Percentiles rank a stretch among this genome's conserved stretches.
Conservation (phyloP, 1,139 yeast species). For the Candida sanyaensis region DNA sequence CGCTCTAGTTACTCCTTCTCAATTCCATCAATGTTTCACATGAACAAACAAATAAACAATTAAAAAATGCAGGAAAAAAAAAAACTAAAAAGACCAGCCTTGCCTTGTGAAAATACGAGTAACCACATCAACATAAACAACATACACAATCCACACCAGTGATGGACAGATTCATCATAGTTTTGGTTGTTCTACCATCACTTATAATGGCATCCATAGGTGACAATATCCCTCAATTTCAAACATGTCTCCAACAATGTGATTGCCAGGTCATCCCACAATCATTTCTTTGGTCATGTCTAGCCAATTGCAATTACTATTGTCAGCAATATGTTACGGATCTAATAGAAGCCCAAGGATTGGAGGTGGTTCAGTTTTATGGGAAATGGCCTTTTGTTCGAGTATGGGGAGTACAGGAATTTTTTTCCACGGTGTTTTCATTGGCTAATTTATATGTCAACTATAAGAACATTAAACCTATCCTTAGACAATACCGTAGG, state of each 20-base stretch:
- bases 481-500: slow-evolving; percentile 26
- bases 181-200: neutral
- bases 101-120: too few relatives aligned
- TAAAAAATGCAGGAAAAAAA: too few relatives aligned
- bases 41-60: too few relatives aligned
- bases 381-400: slow-evolving; percentile 52
- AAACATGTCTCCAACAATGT: slow-evolving; percentile 23
- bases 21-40: too few relatives aligned
- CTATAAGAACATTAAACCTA: slow-evolving; percentile 30
- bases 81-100: too few relatives aligned
- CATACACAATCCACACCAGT: too few relatives aligned
- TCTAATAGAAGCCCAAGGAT: slow-evolving; percentile 19
- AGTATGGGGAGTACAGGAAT: slow-evolving; percentile 41
- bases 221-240: slow-evolving; percentile 30
- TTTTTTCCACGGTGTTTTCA: slow-evolving; percentile 39
- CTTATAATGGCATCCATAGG: slow-evolving; percentile 23
- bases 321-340: slow-evolving; percentile 42
- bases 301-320: slow-evolving; percentile 41
- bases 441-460: slow-evolving; percentile 40
- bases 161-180: too few relatives aligned
- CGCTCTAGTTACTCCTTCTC: too few relatives aligned
- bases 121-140: too few relatives aligned
- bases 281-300: slow-evolving; percentile 35
- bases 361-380: slow-evolving; percentile 39
- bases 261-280: slow-evolving; percentile 7